phyloP scores from a whole-genome alignment of 2,329 filamentous ascomycete genomes.

The Aspergillus novoparasiticus region DNA sequence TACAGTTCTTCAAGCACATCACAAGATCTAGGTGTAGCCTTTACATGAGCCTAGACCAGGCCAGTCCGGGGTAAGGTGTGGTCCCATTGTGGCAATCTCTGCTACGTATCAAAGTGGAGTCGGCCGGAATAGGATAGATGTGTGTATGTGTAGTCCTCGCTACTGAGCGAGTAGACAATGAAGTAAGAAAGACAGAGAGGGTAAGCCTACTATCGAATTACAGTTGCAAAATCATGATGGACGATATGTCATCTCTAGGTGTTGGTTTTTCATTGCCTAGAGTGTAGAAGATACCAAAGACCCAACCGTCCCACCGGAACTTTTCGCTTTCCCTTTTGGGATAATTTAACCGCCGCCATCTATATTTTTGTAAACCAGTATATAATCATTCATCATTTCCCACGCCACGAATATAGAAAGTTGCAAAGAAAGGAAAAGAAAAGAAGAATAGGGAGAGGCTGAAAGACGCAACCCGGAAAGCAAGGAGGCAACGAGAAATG shows the following conservation, averaged over 20 bases:
- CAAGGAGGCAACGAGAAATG: background rate
- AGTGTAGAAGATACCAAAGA: background rate
- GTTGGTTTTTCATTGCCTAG: background rate
- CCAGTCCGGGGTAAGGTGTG: background rate
- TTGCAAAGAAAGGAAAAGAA: background rate
- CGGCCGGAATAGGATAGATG: background rate
- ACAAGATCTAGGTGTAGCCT: background rate
- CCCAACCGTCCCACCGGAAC: slow-evolving; percentile 1
- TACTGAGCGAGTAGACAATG: background rate
- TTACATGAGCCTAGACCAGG: background rate
- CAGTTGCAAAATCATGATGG: background rate
- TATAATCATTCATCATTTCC: slow-evolving; percentile 1
- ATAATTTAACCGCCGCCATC: slow-evolving; percentile 3
- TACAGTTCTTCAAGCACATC: no score
- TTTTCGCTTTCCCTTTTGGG: background rate
- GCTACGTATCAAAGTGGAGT: background rate
- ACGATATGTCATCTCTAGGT: background rate
- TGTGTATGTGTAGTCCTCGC: background rate
- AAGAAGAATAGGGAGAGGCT: background rate
- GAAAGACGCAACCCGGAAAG: background rate
- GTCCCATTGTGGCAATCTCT: background rate
- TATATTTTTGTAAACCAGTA: background rate
- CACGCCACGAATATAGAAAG: background rate
- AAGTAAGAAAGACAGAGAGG: background rate
- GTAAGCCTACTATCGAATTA: background rate